Evolutionary conservation across 2,329 filamentous ascomycete genomes (phyloP), one percentile per base, ranked within the genome.

Genomic region (Huntiella savannae): DNA sequence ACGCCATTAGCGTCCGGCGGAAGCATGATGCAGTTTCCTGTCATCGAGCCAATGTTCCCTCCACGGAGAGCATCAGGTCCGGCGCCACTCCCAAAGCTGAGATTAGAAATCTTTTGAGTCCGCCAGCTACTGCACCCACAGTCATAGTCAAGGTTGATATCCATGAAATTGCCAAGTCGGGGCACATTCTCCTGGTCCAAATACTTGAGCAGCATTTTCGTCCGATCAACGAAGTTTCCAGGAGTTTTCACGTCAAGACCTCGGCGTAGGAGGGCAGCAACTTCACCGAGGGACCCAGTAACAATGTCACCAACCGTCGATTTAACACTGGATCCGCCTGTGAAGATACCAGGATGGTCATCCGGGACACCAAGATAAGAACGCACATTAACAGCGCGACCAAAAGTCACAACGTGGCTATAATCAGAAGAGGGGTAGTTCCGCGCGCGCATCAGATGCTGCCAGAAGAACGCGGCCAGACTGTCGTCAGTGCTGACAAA

Each of bases 401-500:
- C 22, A 28, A 28, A 28, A 5, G 22, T 7, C 7, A 8, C 22
- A 5, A 28, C 7, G 4, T 28, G 22, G 7, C 22, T 28, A 28
- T 28, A 28, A 5, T 28, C 22, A 8, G 22, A n/a, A 11, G 11
- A n/a, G 22, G 22, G 22, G 35, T 33, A 33, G 19, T 32, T 17
- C 3, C 36, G 19, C 13, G 15, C 35, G 17, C 6, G 13, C 4
- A 45, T 19, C 6, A 45, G 17, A 7, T n/a, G 17, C n/a, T 45
- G 34, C 36, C 35, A 45, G 17, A 39, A 38, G 8, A 39, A 33
- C 8, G 43, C 34, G 15, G 12, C 15, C 17, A 45, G 10, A 15
- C 35, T 28, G 13, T 45, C 43, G 22, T 45, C 43, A 11, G 43
- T 45, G 12, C 35, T 39, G 12, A 45, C 35, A 28, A 45, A 45